These are phyloP conservation scores for Vitis rupestris DNA, from an alignment of 164 flowering plant genomes.

Conservation along the genomic window DNA sequence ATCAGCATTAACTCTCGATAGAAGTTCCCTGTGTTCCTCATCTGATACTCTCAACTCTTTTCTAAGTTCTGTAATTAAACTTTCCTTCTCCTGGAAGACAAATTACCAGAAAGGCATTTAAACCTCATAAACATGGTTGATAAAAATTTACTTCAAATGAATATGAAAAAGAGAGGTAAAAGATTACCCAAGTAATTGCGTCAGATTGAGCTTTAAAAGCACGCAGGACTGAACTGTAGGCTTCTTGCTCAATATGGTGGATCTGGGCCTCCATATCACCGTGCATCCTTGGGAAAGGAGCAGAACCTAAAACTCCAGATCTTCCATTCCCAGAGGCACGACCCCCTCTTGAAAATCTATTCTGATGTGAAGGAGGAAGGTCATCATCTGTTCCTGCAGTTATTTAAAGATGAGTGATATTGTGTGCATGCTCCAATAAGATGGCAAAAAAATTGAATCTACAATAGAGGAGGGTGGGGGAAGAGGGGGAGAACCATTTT, in stretches of 20 bases:
- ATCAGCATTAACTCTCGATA: constrained; percentile 46
- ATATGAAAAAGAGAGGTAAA: background rate
- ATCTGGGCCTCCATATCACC: constrained; percentile 79
- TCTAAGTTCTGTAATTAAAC: constrained; percentile 49
- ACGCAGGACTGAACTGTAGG: constrained; percentile 73
- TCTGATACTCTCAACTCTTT: constrained; percentile 53
- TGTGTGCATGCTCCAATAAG: no score
- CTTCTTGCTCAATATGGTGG: constrained; percentile 84
- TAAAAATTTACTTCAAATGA: background rate
- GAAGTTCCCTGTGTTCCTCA: constrained; percentile 50
- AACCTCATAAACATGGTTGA: background rate
- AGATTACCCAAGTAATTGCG: constrained; percentile 87
- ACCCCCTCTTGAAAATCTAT: constrained; percentile 35
- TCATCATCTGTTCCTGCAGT: constrained; percentile 69
- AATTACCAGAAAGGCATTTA: background rate
- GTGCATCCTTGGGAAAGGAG: constrained; percentile 47
- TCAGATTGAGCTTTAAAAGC: constrained; percentile 99
- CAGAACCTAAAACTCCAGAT: constrained; percentile 34
- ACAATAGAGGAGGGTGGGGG: background rate
- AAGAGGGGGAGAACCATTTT: no score
- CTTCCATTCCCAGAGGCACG: constrained; percentile 45
- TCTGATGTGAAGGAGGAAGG: constrained; percentile 56
- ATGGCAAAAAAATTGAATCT: background rate
- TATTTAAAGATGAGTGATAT: background rate
- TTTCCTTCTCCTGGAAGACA: constrained; percentile 39